Base-by-base conservation (phyloP, 148 eudicot species). In the Oxyria digyna region DNA sequence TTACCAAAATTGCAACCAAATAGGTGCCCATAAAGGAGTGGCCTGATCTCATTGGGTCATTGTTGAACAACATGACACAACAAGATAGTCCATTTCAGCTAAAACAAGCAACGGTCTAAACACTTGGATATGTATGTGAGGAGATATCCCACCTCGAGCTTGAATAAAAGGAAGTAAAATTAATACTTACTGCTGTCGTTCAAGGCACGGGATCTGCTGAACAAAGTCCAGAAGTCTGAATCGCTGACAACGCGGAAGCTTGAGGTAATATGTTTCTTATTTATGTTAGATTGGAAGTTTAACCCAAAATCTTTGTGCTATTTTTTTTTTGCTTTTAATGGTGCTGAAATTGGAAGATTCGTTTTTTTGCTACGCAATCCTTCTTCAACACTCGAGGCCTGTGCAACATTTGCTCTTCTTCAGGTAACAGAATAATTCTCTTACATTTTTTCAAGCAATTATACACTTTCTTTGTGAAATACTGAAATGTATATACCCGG, bases 311-410 rank as follows among this genome's bases (percentile, higher is more conserved):
- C 43, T 45, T 26, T 2, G 38, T 69, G 43, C 29, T n/a, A 29
- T 11, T 52, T 41, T 71, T 40, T 18, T 23, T 69, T 35, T 17
- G 42, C 35, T 80, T 70, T 45, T 81, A 94, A 97, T 76, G 96
- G 91, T 63, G 87, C 95, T 50, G 98, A 94, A 77, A 85, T 94
- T 42, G 96, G 96, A 78, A 82, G 98, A 62, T 94, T 94, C 43
- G 84, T 94, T 26, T 21, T 78, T 65, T 88, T 90, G 97, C 85
- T 94, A 42, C 87, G 96, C 26, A 90, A 90, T 68, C 85, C 84
- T 29, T 82, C 83, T 76, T 74, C 90, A 50, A 75, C 77, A 72
- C 81, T 89, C 64, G 86, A 85, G 78, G 78, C 84, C 45, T 93
- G 92, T 74, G 91, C 96, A 67, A 87, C 88, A 31, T 90, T 94